Base-by-base conservation (phyloP, 2,329 filamentous ascomycete species). In the Cladosporium sp. region DNA sequence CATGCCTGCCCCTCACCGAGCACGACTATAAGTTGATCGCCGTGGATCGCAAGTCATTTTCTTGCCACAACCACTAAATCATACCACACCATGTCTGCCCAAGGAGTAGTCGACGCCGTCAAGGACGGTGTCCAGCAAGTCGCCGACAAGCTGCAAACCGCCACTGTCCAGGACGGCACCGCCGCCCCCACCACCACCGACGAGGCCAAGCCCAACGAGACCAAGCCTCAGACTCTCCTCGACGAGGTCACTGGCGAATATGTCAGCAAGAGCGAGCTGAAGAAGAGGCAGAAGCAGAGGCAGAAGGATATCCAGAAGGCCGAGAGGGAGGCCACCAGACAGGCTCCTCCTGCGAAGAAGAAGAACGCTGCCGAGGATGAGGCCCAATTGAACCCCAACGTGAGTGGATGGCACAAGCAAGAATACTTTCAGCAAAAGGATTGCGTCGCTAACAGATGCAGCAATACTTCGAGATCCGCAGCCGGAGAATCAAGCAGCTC, bases 381-480 rank as follows among this genome's bases (percentile, higher is more conserved):
- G 75, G 82, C 82, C 26, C 90, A 97, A 77, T 77, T 92, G 74
- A 91, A 87, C 71, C 89, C 89, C 53, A 92, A 91, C 77, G 89
- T 90, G 75, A 76, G 84, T 82, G 33, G 75, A 77, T 40, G 28
- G 50, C 33, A 33, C 28, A 58, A 5, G 8, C 16, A 59, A 16
- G 10, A 35, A 59, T 11, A 57, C 16, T 21, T 26, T 21, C 31
- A 23, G 26, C 33, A 16, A 50, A 18, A 35, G 10, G 23, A 23
- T 35, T 29, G 56, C 52, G 35, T 8, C 12, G 56, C 57, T 52
- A 52, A 50, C 31, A 57, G 35, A 40, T 18, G 16, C 74, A 90
- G 87, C 89, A 91, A 89, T 99, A 98, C 84, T 97, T 97, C 78
- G 95, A 99, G 82, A 96, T 98, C 77, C 91, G 95, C 69, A 96